Percentiles rank a stretch among this genome's conserved stretches.
phyloP scores from a whole-genome alignment of 768 basidiomycete genomes.

The Harrya chromipes region DNA sequence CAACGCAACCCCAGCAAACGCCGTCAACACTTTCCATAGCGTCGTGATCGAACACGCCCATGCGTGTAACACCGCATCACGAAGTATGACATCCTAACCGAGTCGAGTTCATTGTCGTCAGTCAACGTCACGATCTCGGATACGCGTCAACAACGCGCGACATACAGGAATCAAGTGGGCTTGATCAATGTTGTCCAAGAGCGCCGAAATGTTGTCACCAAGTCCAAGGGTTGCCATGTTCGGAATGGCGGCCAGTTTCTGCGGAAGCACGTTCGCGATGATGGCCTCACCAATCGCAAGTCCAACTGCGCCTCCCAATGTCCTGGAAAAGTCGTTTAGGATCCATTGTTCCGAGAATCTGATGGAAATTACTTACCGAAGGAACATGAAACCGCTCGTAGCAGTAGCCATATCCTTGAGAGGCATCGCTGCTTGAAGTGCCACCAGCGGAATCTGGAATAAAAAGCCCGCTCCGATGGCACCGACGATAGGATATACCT shows the following conservation, averaged over 20 bases:
- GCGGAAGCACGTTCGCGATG: conserved; percentile 49
- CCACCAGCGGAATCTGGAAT: conserved; percentile 66
- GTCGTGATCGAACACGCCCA: conserved; percentile 59
- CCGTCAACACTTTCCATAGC: conserved; percentile 66
- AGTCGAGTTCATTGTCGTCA: neutral
- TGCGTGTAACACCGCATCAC: conserved; percentile 53
- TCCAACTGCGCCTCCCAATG: conserved; percentile 67
- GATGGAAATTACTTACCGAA: conserved; percentile 42
- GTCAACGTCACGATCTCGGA: too few relatives aligned
- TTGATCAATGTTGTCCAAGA: conserved; percentile 44
- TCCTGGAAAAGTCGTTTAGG: conserved; percentile 36
- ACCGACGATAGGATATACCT: conserved; percentile 59
- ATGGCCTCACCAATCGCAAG: conserved; percentile 69
- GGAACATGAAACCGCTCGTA: conserved; percentile 66
- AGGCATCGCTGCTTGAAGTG: conserved; percentile 83
- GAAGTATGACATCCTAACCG: conserved; percentile 46
- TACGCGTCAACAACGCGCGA: neutral
- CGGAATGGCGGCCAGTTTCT: conserved; percentile 32
- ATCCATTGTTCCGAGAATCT: too few relatives aligned
- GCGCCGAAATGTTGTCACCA: conserved; percentile 39
- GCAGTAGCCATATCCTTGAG: conserved; percentile 80
- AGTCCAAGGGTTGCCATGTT: conserved; percentile 24
- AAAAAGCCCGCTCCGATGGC: conserved; percentile 60
- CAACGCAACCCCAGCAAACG: conserved; percentile 52
- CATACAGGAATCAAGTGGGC: conserved; percentile 35